Base-by-base conservation (phyloP, 2,329 filamentous ascomycete species). In the Tolypocladium cylindrosporum region DNA sequence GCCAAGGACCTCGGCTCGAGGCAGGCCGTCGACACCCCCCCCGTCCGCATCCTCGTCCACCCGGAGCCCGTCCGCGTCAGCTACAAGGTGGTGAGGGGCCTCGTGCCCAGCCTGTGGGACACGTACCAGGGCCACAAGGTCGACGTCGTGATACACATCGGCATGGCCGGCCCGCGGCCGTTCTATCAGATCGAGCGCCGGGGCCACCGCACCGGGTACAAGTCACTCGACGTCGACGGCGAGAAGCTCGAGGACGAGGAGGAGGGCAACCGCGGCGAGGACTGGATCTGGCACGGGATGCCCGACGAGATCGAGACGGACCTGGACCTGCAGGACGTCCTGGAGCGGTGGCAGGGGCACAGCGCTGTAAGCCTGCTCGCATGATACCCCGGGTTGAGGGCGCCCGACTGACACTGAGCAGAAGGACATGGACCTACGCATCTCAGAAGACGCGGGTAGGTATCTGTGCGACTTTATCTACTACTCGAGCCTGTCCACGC, bases 391-490 rank as follows among this genome's bases (percentile, higher is more conserved):
- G 24, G 9, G 1, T 10, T 41, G 10, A 37, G 34, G 11, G 16
- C 14, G 24, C 9, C 3, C 50, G 54, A 58, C 63, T 64, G 54
- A 65, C 45, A 60, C 56, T 39, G 58, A 10, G 21, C 57, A 75
- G 76, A 65, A 69, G 50, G 68, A 73, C 51, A 62, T 71, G 55
- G 77, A 80, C 61, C 69, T 85, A 9, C 78, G 83, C 39, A 74
- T 88, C 43, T 90, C 87, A 0, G 79, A 85, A 50, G 86, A 92
- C 63, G 84, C 89, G 0, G 89, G 89, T 3, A 80, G 80, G 24
- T 92, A 87, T 69, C 76, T 91, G 19, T 92, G 89, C 71, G 89
- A 92, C 68, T 92, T 89, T 67, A 90, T 88, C 63, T 90, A 88
- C 70, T 91, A 85, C 71, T 84, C 83, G 8, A 88, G 84, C 60